Base-by-base conservation (phyloP, 768 basidiomycete species). In the Kwoniella botswanensis region DNA sequence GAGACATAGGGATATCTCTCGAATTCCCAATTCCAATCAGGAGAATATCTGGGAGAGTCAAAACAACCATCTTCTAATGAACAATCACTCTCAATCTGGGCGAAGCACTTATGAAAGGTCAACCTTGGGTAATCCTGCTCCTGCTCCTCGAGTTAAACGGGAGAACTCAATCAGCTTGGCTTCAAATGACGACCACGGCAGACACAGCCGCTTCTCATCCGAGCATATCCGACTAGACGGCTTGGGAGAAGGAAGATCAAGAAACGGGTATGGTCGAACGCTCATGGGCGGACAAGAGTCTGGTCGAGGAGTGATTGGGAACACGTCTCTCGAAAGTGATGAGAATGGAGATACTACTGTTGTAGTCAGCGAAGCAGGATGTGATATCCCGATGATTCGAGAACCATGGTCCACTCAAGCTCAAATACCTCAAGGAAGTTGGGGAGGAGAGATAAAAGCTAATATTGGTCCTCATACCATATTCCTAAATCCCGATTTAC, bases 261-360 rank as follows among this genome's bases (percentile, higher is more conserved):
- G 71, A 13, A 68, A 66, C 53, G 68, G 56, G n/a, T 74, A 70
- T 44, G 73, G 71, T 15, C 63, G 69, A 35, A 63, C 58, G 17
- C 62, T 70, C 5, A 50, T 13, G 17, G 76, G 76, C 11, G 71
- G 73, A 46, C 71, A 72, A 70, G 72, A 74, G 29, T 9, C 67
- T 3, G 76, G 76, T 1, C 24, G 64, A 18, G 76, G 76, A 0
- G 76, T 76, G 11, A 76, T 76, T 35, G 76, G 76, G 6, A 59
- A 65, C 53, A 50, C 50, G 29, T 21, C 56, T 2, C 58, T 41
- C n/a, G 56, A 24, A 43, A 13, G 11, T 2, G 29, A 63, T 17
- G 42, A 35, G 10, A 44, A 29, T 15, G 57, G 55, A 41, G 35
- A 29, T 42, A 64, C 59, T 17, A 64, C 60, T 9, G 60, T 68